Conservation (phyloP, 1,139 yeast species). For the Scheffersomyces segobiensis region DNA sequence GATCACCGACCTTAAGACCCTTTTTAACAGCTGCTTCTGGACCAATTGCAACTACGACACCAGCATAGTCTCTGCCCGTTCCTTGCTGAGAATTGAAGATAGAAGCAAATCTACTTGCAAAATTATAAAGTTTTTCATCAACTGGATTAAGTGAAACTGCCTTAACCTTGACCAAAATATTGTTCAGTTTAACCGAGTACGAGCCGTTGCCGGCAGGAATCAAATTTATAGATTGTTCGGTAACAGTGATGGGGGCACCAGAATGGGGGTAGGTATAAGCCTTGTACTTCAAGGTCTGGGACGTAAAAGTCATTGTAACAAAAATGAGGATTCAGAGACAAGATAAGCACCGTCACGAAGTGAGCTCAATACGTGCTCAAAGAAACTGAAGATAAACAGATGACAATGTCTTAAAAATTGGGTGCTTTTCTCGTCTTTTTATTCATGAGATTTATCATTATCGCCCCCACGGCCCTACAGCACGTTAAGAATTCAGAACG, state of each 20-base stretch:
- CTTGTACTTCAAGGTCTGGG: conserved; percentile 15
- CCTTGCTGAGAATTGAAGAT: conserved; percentile 45
- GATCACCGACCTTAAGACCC: conserved; percentile 57
- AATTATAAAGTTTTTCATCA: conserved; percentile 53
- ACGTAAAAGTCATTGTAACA: conserved; percentile 14
- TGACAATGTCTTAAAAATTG: background rate
- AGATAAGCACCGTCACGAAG: background rate
- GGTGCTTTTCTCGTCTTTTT: background rate
- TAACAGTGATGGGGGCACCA: conserved; percentile 12
- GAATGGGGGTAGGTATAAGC: conserved; percentile 18
- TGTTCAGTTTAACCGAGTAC: conserved; percentile 37
- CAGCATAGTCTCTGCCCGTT: conserved; percentile 70
- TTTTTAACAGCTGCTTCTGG: conserved; percentile 25
- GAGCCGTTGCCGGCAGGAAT: conserved; percentile 30
- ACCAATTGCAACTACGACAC: conserved; percentile 63
- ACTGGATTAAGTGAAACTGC: conserved; percentile 69
- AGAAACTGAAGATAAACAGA: background rate
- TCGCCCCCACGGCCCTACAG: background rate
- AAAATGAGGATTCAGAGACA: background rate
- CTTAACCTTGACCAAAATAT: conserved; percentile 58
- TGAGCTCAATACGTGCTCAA: background rate
- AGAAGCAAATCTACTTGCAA: conserved; percentile 22
- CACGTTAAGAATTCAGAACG: background rate
- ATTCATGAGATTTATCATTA: background rate
- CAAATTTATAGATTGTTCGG: conserved; percentile 17